Evolutionary conservation across 148 eudicot species (phyloP).

Genomic region (Rhododendron henanense): DNA sequence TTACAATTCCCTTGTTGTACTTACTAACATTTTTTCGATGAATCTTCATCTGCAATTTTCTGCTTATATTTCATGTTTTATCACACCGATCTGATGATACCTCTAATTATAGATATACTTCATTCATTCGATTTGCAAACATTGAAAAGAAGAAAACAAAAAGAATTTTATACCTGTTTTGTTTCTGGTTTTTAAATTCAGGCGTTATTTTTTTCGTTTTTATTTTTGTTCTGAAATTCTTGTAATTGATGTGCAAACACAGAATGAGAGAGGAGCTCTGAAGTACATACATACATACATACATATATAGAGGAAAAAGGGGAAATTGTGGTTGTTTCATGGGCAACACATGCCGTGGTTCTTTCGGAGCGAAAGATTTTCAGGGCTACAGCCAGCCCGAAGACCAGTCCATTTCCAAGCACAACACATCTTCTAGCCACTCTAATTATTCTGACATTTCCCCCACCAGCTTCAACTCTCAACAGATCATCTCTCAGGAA

Average conservation of each 20-base stretch:
- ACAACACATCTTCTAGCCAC: constrained; percentile 28
- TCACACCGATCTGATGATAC: background rate
- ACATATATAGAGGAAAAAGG: constrained; percentile 7
- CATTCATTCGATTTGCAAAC: background rate
- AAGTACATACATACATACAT: constrained; percentile 1
- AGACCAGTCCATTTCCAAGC: constrained; percentile 40
- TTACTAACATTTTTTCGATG: background rate
- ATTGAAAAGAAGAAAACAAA: too few species aligned
- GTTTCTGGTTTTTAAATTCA: constrained; percentile 11
- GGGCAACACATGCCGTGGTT: constrained; percentile 96
- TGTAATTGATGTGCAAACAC: constrained; percentile 24
- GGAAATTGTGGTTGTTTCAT: constrained; percentile 55
- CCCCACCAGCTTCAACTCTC: constrained; percentile 43
- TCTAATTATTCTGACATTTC: constrained; percentile 41
- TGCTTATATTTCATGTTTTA: background rate
- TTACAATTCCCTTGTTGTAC: background rate
- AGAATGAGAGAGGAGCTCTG: constrained; percentile 25
- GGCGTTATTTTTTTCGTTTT: constrained; percentile 12
- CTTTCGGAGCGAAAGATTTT: constrained; percentile 50
- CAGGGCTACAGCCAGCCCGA: constrained; percentile 65
- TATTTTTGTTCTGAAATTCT: background rate
- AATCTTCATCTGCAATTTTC: background rate
- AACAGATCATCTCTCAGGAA: constrained; percentile 53
- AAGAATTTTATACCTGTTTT: too few species aligned
- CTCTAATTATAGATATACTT: background rate